These are phyloP conservation scores for Jacaranda copaia DNA, from an alignment of 257 asterid species.

Conservation along the genomic window DNA sequence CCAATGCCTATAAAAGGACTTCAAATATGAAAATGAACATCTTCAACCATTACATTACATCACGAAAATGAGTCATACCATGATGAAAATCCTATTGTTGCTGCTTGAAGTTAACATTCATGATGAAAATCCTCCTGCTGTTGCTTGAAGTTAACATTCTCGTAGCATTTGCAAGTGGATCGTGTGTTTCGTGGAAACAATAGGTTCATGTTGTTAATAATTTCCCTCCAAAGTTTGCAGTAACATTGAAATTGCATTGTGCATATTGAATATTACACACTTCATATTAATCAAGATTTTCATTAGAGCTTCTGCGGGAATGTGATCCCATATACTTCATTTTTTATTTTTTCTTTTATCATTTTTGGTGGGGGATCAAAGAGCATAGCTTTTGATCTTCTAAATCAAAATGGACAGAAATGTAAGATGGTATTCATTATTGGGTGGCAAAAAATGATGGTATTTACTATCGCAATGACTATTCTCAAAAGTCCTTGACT, in stretches of 20 bases:
- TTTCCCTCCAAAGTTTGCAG: constrained; percentile 15
- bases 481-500: not conserved
- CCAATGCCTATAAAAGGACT: not conserved
- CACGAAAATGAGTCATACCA: not conserved
- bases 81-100: not conserved
- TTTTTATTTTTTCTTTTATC: not conserved
- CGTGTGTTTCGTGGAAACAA: not conserved
- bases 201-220: not conserved
- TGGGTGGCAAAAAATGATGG: not conserved
- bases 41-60: not conserved
- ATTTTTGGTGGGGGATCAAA: constrained; percentile 20
- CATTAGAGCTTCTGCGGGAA: not conserved
- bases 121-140: not conserved
- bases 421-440: not conserved
- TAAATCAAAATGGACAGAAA: not conserved
- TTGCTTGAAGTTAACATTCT: not conserved
- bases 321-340: not conserved
- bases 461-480: not conserved
- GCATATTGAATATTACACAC: not conserved
- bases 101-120: not conserved
- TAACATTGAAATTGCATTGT: constrained; percentile 20
- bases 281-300: not conserved
- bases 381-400: not conserved
- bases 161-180: not conserved
- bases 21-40: not conserved